A percentile compares a stretch with the other conserved stretches of the same genome.
Conservation (phyloP, 1,284 basidiomycete genomes). For the Ceratobasidium sp. region DNA sequence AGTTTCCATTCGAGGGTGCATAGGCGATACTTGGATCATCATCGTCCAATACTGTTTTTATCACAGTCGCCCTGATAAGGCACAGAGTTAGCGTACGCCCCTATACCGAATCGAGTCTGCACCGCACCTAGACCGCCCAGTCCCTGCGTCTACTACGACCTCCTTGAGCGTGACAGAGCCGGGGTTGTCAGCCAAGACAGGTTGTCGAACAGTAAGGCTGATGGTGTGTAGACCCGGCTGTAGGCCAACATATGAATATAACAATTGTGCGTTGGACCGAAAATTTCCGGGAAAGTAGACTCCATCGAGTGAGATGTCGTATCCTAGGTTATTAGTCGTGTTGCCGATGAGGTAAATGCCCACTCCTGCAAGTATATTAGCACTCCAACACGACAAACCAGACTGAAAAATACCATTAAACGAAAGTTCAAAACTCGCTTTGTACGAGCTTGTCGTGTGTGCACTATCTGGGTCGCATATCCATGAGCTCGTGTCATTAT, state of each 20-base stretch:
- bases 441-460: constrained; percentile 34
- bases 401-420: constrained; percentile 26
- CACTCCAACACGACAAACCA: not conserved
- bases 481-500: constrained; percentile 21
- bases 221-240: constrained; percentile 20
- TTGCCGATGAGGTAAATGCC: constrained; percentile 35
- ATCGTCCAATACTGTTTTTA: constrained; percentile 10
- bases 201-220: constrained; percentile 25
- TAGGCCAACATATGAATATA: constrained; percentile 23
- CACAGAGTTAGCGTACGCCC: not conserved
- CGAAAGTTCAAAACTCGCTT: constrained; percentile 22
- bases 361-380: constrained; percentile 11
- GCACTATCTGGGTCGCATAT: constrained; percentile 38
- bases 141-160: constrained; percentile 28
- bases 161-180: constrained; percentile 29
- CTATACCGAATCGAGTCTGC: not conserved
- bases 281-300: constrained; percentile 25
- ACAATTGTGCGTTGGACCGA: not conserved
- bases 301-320: constrained; percentile 31
- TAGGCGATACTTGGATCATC: constrained; percentile 7
- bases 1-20: constrained; percentile 9
- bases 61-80: constrained; percentile 12
- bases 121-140: constrained; percentile 16
- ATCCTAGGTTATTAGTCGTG: constrained; percentile 30
- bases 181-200: not conserved